Conservation (phyloP, 2,329 filamentous ascomycete species). For the Aureobasidium sp. region DNA sequence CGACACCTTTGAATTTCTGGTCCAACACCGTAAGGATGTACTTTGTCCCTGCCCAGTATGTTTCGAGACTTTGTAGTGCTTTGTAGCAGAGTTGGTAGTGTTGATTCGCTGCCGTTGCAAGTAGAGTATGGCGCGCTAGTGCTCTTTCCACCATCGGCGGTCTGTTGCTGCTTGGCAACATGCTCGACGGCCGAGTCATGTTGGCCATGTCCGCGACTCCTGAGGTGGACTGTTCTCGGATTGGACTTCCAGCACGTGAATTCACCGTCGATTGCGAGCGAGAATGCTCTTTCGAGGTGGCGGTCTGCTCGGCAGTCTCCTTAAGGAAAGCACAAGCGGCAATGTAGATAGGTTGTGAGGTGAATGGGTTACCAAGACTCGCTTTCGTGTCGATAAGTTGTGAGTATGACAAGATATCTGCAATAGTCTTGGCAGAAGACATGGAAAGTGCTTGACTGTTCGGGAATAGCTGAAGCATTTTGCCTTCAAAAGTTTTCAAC, state of each 20-base stretch:
- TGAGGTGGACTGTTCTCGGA: conserved; percentile 23
- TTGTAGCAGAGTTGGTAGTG: conserved; percentile 86
- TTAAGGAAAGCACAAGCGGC: conserved; percentile 83
- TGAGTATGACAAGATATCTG: conserved; percentile 79
- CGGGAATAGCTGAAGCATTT: conserved; percentile 64
- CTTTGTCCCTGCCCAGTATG: conserved; percentile 78
- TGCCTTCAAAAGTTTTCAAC: conserved; percentile 65
- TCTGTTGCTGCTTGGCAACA: not conserved
- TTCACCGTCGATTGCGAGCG: conserved; percentile 20
- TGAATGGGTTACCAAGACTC: conserved; percentile 82
- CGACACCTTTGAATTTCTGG: conserved; percentile 80
- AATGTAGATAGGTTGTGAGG: conserved; percentile 82
- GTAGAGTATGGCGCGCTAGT: conserved; percentile 61
- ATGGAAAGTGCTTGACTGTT: conserved; percentile 77
- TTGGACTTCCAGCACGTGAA: conserved; percentile 39
- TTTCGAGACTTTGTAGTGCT: conserved; percentile 70
- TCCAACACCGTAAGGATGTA: conserved; percentile 83
- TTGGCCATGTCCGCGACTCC: not conserved
- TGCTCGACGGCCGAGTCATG: not conserved
- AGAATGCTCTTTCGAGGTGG: conserved; percentile 57
- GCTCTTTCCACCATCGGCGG: conserved; percentile 12
- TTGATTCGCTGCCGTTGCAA: conserved; percentile 74
- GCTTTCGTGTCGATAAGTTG: conserved; percentile 80
- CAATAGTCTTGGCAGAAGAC: conserved; percentile 87
- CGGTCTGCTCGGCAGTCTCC: conserved; percentile 65